These are phyloP conservation scores for Epichloe elymi DNA, from an alignment of 2,329 filamentous ascomycete species.

Conservation along the genomic window DNA sequence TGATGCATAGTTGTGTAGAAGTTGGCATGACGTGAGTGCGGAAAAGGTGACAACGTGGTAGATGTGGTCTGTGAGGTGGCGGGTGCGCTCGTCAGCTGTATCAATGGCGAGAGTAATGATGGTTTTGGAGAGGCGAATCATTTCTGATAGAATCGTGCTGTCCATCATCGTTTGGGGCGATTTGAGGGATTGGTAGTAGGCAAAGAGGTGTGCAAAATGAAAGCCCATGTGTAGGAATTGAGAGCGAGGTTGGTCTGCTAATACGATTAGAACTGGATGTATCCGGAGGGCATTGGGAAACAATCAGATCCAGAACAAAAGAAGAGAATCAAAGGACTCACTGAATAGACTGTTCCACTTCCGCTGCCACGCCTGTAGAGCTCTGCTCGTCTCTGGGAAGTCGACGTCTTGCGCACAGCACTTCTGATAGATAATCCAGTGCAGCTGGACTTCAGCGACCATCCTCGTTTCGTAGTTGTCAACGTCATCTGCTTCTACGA, in stretches of 20 bases:
- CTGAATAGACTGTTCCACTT: slow-evolving; percentile 12
- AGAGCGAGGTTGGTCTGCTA: slow-evolving; percentile 14
- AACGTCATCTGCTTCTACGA: slow-evolving; percentile 5
- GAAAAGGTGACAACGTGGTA: slow-evolving; percentile 17
- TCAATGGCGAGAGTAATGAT: slow-evolving; percentile 18
- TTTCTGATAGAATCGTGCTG: slow-evolving; percentile 9
- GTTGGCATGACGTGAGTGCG: slow-evolving; percentile 12
- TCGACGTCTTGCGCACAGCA: slow-evolving; percentile 7
- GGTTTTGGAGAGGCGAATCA: slow-evolving; percentile 10
- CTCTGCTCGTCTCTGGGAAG: slow-evolving; percentile 1
- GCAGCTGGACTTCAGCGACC: slow-evolving; percentile 15
- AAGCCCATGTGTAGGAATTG: slow-evolving; percentile 19
- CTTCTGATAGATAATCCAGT: slow-evolving; percentile 16
- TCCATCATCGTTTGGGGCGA: slow-evolving; percentile 7
- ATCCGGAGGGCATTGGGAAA: not conserved
- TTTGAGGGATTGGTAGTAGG: slow-evolving; percentile 12
- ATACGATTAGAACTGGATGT: not conserved
- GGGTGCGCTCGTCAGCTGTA: slow-evolving; percentile 15
- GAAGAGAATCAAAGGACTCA: no score
- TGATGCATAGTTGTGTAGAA: slow-evolving; percentile 12
- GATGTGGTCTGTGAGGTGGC: slow-evolving; percentile 17
- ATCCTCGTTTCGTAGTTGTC: slow-evolving; percentile 16
- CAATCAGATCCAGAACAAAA: no score
- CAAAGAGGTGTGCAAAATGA: slow-evolving; percentile 15
- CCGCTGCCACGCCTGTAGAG: slow-evolving; percentile 11